phyloP scores from a whole-genome alignment of 1,284 basidiomycete genomes.

The Ganoderma lingzhi region DNA sequence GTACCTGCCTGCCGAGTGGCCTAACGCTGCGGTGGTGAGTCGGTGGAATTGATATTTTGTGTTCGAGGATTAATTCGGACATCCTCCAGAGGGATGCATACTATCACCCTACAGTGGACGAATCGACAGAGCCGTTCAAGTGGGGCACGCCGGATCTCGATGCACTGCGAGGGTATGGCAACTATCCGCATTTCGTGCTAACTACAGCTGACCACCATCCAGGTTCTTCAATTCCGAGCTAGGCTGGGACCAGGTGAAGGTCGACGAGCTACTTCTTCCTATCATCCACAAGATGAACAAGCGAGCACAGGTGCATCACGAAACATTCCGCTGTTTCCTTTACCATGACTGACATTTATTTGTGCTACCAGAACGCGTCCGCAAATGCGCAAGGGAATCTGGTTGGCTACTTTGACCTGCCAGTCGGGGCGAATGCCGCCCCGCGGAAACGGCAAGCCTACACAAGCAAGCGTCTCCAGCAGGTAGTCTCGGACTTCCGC shows the following conservation, averaged over 20 bases:
- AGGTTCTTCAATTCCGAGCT: conserved; percentile 90
- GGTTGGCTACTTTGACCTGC: conserved; percentile 66
- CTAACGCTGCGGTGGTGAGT: conserved; percentile 86
- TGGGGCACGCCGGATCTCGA: conserved; percentile 98
- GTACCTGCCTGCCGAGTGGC: conserved; percentile 89
- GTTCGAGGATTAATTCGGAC: not conserved
- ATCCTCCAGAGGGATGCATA: conserved; percentile 85
- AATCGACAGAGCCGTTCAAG: conserved; percentile 93
- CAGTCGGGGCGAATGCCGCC: conserved; percentile 71
- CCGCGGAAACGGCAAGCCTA: conserved; percentile 85
- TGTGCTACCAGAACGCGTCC: conserved; percentile 56
- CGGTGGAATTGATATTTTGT: not conserved
- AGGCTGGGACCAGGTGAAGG: conserved; percentile 87
- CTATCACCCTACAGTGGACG: conserved; percentile 89
- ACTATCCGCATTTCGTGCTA: not conserved
- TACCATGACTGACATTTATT: not conserved
- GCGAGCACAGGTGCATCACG: conserved; percentile 68
- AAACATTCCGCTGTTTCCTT: not conserved
- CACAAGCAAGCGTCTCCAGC: conserved; percentile 87
- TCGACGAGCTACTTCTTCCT: conserved; percentile 92
- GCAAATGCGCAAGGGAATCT: conserved; percentile 81
- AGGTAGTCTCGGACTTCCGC: conserved; percentile 88
- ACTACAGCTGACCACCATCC: not conserved
- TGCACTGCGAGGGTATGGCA: conserved; percentile 78
- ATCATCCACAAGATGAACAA: conserved; percentile 92